These are phyloP conservation scores for Sporothrix luriei DNA, from an alignment of 2,329 filamentous ascomycete genomes.

Conservation along the genomic window DNA sequence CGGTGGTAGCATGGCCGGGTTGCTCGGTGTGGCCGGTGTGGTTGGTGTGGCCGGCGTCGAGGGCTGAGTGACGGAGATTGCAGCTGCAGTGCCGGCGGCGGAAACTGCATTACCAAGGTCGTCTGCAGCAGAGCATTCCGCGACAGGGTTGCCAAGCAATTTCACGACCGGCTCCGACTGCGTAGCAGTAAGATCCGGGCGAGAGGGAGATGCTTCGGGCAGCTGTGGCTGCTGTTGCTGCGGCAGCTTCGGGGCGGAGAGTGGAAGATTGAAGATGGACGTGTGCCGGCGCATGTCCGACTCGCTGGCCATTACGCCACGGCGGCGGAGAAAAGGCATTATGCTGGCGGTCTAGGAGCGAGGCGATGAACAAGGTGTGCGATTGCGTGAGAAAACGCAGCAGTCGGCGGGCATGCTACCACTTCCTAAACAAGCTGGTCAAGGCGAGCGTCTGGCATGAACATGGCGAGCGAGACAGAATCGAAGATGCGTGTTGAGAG, in stretches of 20 bases:
- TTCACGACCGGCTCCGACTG: conserved; percentile 12
- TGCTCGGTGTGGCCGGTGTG: conserved; percentile 1
- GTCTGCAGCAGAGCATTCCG: conserved; percentile 13
- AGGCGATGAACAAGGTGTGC: background rate
- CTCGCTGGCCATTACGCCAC: conserved; percentile 62
- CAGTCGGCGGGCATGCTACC: conserved; percentile 21
- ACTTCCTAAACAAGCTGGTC: conserved; percentile 29
- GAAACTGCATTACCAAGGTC: conserved; percentile 34
- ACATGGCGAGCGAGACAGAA: conserved; percentile 29
- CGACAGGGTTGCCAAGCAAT: background rate
- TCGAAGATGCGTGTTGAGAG: background rate
- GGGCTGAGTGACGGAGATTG: conserved; percentile 35
- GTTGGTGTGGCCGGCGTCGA: conserved; percentile 24
- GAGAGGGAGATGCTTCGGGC: conserved; percentile 27
- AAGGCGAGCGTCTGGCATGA: conserved; percentile 26
- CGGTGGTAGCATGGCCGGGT: conserved; percentile 38
- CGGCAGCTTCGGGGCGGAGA: conserved; percentile 34
- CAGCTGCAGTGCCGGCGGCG: conserved; percentile 38
- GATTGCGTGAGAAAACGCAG: conserved; percentile 7
- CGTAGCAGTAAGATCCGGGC: conserved; percentile 2
- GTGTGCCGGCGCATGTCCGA: conserved; percentile 60
- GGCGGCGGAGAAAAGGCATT: conserved; percentile 65
- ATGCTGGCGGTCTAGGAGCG: conserved; percentile 33
- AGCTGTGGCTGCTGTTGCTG: conserved; percentile 20
- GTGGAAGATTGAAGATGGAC: conserved; percentile 40